These are phyloP conservation scores for Colletotrichum shisoi DNA, from an alignment of 2,329 filamentous ascomycete species.

Conservation along the genomic window DNA sequence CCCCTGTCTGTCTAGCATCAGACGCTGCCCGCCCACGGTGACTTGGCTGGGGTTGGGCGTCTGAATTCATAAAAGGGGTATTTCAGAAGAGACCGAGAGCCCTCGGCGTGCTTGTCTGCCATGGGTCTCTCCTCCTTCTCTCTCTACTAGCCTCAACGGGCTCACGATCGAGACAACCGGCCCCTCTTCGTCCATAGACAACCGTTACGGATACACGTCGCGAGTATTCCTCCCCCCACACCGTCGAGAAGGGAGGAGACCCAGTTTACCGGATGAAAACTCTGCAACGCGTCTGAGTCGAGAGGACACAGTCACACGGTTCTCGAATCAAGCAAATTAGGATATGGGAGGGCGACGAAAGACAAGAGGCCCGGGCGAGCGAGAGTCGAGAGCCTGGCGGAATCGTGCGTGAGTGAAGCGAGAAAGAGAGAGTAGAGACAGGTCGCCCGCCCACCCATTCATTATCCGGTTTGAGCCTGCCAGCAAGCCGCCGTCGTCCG, in stretches of 20 bases:
- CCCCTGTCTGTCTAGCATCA: not conserved
- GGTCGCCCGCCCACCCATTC: no score
- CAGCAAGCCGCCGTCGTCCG: not conserved
- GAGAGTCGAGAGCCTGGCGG: not conserved
- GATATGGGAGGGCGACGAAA: conserved; percentile 9
- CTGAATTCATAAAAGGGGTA: no score
- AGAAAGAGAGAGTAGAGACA: no score
- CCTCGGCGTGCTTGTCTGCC: not conserved
- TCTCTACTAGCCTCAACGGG: not conserved
- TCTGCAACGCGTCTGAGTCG: conserved; percentile 6
- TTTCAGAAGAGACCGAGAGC: not conserved
- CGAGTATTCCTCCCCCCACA: not conserved
- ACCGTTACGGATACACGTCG: not conserved
- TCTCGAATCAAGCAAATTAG: conserved; percentile 7
- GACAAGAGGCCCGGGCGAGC: not conserved
- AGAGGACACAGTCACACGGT: not conserved
- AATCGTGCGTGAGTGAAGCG: no score
- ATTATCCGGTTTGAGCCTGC: not conserved
- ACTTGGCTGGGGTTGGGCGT: no score
- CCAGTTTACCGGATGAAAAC: conserved; percentile 15
- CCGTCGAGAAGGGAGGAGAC: not conserved
- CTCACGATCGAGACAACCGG: not conserved
- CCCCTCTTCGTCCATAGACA: not conserved
- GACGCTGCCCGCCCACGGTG: not conserved
- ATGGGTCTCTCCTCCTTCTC: not conserved